phyloP scores from a whole-genome alignment of 306 rosid species.

The Quercus engelmannii region DNA sequence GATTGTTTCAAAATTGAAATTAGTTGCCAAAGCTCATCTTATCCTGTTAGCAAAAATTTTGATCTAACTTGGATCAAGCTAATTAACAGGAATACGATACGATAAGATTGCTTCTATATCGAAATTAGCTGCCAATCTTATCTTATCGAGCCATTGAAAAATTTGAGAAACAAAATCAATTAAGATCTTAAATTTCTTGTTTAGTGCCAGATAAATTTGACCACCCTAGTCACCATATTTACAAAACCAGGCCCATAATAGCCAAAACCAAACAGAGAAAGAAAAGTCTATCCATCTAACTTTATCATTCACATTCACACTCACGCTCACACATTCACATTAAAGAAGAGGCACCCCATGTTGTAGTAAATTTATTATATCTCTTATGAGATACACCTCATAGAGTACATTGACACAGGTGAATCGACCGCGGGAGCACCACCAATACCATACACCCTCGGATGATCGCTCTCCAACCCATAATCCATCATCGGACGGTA shows the following conservation, averaged over 20 bases:
- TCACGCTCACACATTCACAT: neutral
- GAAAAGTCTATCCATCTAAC: neutral
- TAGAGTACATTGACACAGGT: slow-evolving; percentile 64
- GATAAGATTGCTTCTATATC: too few species aligned
- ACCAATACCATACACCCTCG: slow-evolving; percentile 45
- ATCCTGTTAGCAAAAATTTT: too few species aligned
- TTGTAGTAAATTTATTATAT: neutral
- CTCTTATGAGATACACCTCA: slow-evolving; percentile 83
- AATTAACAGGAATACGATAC: too few species aligned
- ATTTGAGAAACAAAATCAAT: too few species aligned
- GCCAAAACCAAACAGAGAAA: neutral
- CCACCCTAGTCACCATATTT: neutral
- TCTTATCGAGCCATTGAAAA: too few species aligned
- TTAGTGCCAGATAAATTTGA: neutral
- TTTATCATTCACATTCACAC: too few species aligned
- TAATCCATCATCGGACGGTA: slow-evolving; percentile 93
- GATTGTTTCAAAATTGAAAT: too few species aligned
- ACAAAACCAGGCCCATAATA: neutral
- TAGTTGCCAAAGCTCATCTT: too few species aligned
- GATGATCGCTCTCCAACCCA: slow-evolving; percentile 87
- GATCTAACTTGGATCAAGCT: too few species aligned
- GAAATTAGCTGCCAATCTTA: too few species aligned
- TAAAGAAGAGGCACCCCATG: neutral
- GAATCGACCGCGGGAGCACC: slow-evolving; percentile 57
- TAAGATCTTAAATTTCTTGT: neutral